phyloP scores from a whole-genome alignment of 2,329 filamentous ascomycete species.

The Stachybotrys elegans region DNA sequence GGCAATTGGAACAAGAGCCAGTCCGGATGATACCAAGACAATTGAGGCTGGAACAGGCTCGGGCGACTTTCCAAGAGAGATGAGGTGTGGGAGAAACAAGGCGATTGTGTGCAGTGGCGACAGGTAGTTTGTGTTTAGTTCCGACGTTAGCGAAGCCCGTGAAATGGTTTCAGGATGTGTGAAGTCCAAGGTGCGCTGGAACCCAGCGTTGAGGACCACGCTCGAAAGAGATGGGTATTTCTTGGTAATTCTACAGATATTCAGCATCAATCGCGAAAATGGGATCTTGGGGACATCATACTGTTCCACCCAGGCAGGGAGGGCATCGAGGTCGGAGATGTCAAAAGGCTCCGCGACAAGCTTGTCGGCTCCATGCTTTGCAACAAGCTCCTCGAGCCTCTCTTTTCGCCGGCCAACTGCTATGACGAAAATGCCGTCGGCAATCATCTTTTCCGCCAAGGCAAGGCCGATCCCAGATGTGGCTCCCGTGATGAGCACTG shows the following conservation, averaged over 20 bases:
- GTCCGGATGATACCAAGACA: constrained; percentile 9
- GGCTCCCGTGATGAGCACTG: constrained; percentile 41
- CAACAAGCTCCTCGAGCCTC: constrained; percentile 39
- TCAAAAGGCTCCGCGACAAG: constrained; percentile 30
- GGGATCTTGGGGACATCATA: background rate
- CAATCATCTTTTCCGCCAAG: constrained; percentile 28
- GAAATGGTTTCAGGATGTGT: constrained; percentile 12
- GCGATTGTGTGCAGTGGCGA: constrained; percentile 8
- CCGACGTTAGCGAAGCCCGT: constrained; percentile 14
- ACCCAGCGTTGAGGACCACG: constrained; percentile 50
- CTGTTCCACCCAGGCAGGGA: constrained; percentile 9
- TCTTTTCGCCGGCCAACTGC: constrained; percentile 41
- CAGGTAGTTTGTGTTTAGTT: constrained; percentile 10
- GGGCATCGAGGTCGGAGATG: constrained; percentile 34
- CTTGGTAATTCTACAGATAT: constrained; percentile 4
- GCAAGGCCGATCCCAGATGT: constrained; percentile 13
- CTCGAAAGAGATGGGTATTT: constrained; percentile 26
- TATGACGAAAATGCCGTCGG: constrained; percentile 35
- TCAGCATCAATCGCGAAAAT: background rate
- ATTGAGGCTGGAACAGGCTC: constrained; percentile 6
- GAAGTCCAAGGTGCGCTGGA: constrained; percentile 35
- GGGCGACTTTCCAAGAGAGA: constrained; percentile 8
- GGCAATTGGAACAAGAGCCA: constrained; percentile 5
- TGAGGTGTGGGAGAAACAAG: constrained; percentile 10
- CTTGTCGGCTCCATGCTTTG: constrained; percentile 33